Evolutionary conservation across 2,329 filamentous ascomycete genomes (phyloP).

Genomic region (Paraphaeosphaeria sporulosa): DNA sequence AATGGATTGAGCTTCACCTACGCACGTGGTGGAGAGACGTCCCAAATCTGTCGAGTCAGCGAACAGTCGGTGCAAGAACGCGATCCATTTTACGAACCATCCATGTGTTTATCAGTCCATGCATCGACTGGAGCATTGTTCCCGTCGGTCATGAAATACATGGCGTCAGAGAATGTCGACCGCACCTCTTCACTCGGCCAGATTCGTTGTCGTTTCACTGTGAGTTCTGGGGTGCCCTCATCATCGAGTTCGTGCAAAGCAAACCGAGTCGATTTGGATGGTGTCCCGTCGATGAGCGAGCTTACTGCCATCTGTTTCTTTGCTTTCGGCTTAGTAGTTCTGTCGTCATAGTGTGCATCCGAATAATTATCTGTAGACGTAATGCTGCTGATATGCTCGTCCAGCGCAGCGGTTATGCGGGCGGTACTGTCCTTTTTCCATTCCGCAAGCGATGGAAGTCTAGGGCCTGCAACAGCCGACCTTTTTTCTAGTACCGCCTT

Average conservation of each 20-base stretch:
- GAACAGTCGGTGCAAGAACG: neutral
- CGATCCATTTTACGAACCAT: neutral
- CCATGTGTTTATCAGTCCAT: neutral
- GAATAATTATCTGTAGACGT: neutral
- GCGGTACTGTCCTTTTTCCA: neutral
- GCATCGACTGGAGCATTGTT: neutral
- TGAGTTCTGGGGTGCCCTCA: constrained; percentile 16
- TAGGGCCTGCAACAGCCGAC: neutral
- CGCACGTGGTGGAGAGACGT: constrained; percentile 9
- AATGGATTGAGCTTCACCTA: constrained; percentile 11
- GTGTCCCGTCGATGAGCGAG: constrained; percentile 4
- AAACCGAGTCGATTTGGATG: constrained; percentile 3
- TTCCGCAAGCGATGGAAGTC: neutral
- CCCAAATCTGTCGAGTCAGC: constrained; percentile 8
- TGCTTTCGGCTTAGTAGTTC: constrained; percentile 16
- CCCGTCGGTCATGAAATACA: neutral
- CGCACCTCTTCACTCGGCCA: neutral
- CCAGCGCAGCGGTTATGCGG: neutral
- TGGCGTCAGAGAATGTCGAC: neutral
- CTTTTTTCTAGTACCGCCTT: neutral
- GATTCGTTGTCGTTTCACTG: constrained; percentile 22
- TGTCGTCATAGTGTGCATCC: neutral
- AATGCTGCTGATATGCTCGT: neutral
- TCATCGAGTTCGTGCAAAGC: constrained; percentile 19
- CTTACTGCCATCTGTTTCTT: constrained; percentile 8